Evolutionary conservation across 1,284 basidiomycete genomes (phyloP), one percentile per base, ranked within the genome.

Genomic region (Bondarzewia mesenterica): DNA sequence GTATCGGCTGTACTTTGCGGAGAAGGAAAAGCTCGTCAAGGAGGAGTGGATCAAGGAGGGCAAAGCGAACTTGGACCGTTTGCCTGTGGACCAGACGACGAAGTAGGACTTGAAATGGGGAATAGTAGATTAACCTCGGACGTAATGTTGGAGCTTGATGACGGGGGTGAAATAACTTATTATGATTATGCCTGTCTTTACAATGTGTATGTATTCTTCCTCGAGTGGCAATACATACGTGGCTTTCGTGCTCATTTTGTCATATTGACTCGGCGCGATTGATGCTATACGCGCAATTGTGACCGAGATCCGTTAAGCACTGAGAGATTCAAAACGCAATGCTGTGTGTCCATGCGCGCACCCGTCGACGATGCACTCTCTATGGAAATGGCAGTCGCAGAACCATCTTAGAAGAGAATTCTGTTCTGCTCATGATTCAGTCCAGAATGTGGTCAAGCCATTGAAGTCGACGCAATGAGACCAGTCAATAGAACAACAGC

Each of bases 21-120:
- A 82, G 41, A 82, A 69, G 66, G 80, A 85, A 60, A 84, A 80
- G 70, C 57, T 91, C 65, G 83, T 89, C 49, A 88, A 89, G 68
- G 70, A 85, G 61, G 79, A 89, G 58, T 89, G 88, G 87, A 74
- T 90, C 53, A 80, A 85, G 50, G 79, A 83, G 7, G 85, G 86
- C 27, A 86, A 79, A 69, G 87, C 83, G 16, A 75, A 73, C 42
- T 58, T 86, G 66, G 74, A 68, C 5, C 60, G 68, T 50, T 59
- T 76, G 42, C 72, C 71, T 32, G 29, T 32, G n/a, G 29, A 32
- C 29, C 29, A 32, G 29, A 12, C 29, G 29, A n/a, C 29, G 29
- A 32, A 32, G n/a, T 32, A 32, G 29, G 29, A 32, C 29, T n/a
- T 32, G 29, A 12, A 32, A 7, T 10, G 29, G 29, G 29, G 6